Evolutionary conservation across 192 early-diverging fungal species (phyloP).

Genomic region (Podila verticillata): DNA sequence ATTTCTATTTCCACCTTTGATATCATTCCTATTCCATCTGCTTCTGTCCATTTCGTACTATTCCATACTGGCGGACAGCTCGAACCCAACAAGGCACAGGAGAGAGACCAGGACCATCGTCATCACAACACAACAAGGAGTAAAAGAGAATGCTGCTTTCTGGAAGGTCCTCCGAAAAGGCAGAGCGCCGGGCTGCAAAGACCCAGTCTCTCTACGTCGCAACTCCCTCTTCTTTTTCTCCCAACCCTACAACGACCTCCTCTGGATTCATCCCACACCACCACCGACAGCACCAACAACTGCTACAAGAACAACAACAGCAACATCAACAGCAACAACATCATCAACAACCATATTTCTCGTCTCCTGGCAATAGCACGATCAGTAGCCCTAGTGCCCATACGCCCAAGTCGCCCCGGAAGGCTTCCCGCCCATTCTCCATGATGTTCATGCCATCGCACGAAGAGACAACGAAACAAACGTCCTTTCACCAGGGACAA

Average conservation of each 20-base stretch:
- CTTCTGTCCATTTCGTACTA: neutral
- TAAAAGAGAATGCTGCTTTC: slow-evolving; percentile 19
- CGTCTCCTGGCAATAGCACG: neutral
- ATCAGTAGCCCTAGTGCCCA: slow-evolving; percentile 3
- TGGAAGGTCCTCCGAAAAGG: slow-evolving; percentile 42
- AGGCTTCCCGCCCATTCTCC: slow-evolving; percentile 35
- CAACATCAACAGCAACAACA: slow-evolving; percentile 13
- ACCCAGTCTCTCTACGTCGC: slow-evolving; percentile 49
- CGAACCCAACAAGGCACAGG: neutral
- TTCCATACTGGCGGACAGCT: neutral
- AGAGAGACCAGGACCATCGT: neutral
- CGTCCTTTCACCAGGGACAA: slow-evolving; percentile 9
- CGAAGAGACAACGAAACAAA: slow-evolving; percentile 21
- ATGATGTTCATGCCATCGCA: slow-evolving; percentile 52
- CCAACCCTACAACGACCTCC: slow-evolving; percentile 1
- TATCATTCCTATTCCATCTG: neutral
- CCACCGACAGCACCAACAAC: slow-evolving; percentile 18
- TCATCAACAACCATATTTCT: slow-evolving; percentile 8
- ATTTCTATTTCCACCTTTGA: neutral
- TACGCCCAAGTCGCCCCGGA: slow-evolving; percentile 31
- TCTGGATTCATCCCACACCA: slow-evolving; percentile 5
- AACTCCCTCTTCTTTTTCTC: slow-evolving; percentile 19
- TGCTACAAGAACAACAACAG: slow-evolving; percentile 6
- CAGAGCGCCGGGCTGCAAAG: slow-evolving; percentile 44
- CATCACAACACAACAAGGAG: too few species aligned